These are phyloP conservation scores for Gamsiella multidivaricata DNA, from an alignment of 192 early-diverging fungal genomes.

Conservation along the genomic window DNA sequence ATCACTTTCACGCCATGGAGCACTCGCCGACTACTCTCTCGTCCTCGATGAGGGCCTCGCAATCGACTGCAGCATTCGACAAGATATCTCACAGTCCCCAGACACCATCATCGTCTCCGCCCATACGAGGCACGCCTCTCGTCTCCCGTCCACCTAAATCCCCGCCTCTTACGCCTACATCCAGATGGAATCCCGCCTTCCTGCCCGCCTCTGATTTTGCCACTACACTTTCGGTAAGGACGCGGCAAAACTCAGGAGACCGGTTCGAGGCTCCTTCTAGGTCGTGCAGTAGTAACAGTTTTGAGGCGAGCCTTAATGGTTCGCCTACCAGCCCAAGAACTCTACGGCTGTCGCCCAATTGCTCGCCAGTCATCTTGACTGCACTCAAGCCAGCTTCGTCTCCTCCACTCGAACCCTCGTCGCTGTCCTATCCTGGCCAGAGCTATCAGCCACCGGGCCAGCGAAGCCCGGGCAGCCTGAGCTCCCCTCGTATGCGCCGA, in stretches of 20 bases:
- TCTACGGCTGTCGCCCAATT: background rate
- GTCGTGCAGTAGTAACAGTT: slow-evolving; percentile 2
- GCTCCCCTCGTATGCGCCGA: background rate
- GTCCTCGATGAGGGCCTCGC: too few species aligned
- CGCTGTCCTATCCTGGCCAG: background rate
- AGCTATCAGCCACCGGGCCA: background rate
- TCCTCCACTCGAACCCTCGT: slow-evolving; percentile 4
- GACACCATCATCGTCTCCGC: background rate
- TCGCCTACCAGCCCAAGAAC: slow-evolving; percentile 15
- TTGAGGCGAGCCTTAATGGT: slow-evolving; percentile 1
- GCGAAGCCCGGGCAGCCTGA: background rate
- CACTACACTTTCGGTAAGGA: background rate
- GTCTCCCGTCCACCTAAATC: slow-evolving; percentile 4
- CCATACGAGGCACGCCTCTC: background rate
- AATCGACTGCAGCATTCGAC: too few species aligned
- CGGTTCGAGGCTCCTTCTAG: slow-evolving; percentile 5
- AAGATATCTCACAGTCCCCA: too few species aligned
- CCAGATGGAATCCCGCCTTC: slow-evolving; percentile 17
- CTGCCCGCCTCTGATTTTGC: background rate
- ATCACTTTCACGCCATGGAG: background rate
- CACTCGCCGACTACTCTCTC: too few species aligned
- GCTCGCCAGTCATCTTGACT: slow-evolving; percentile 16
- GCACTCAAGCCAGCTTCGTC: background rate
- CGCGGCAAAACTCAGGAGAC: slow-evolving; percentile 4
- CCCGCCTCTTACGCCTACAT: slow-evolving; percentile 10